These are phyloP conservation scores for Eleusine indica DNA, from an alignment of 176 grass and related monocot genomes.

Conservation along the genomic window DNA sequence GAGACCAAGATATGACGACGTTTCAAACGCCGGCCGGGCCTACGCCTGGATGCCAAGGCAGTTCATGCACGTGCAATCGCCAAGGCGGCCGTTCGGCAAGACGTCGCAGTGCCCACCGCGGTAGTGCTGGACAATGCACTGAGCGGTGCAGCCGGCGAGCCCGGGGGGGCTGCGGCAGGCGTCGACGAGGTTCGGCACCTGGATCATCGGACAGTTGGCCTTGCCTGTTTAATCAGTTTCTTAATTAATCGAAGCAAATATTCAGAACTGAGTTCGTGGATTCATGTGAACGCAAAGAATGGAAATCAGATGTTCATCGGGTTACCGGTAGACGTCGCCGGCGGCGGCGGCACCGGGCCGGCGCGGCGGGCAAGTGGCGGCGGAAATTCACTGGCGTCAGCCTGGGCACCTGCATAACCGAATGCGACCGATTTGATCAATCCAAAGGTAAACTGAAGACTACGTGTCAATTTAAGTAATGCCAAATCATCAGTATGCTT, in stretches of 20 bases:
- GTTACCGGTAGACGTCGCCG: not conserved
- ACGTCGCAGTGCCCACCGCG: slow-evolving; percentile 1
- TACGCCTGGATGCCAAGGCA: not conserved
- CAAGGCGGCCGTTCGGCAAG: not conserved
- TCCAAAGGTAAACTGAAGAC: not conserved
- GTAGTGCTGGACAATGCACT: not conserved
- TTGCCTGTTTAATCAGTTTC: not conserved
- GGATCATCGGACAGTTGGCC: not conserved
- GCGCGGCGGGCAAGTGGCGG: not conserved
- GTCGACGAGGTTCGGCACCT: not conserved
- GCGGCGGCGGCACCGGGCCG: not conserved
- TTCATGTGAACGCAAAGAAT: not conserved
- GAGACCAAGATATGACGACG: not conserved
- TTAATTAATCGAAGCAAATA: not conserved
- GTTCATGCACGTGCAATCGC: not conserved
- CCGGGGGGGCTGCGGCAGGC: not conserved
- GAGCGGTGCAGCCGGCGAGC: not conserved
- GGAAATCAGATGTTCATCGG: not conserved
- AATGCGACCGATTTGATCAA: not conserved
- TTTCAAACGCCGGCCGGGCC: not conserved
- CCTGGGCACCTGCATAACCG: not conserved
- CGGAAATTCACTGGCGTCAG: not conserved
- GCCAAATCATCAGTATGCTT: not conserved
- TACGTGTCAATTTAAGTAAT: not conserved
- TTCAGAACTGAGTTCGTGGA: not conserved